A percentile compares a stretch with the other conserved stretches of the same genome.
Evolutionary conservation across 345 rosid genomes (phyloP).

Genomic region (Nasturtium officinale): DNA sequence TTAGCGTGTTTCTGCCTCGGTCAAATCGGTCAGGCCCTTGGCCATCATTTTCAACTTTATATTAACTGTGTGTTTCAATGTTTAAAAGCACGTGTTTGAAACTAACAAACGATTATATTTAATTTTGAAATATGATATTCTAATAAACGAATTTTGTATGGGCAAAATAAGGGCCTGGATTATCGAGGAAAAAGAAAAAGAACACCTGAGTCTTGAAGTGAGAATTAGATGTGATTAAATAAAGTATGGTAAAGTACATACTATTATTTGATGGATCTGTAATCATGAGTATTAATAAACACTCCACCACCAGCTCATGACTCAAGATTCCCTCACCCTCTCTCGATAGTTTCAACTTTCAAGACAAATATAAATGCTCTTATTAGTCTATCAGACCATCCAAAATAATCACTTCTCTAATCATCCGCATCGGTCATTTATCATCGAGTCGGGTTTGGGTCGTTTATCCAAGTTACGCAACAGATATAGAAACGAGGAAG

Average conservation of each 20-base stretch:
- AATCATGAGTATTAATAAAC: slow-evolving; percentile 4
- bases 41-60: slow-evolving; percentile 19
- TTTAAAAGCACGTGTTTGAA: slow-evolving; percentile 11
- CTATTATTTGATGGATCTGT: not conserved
- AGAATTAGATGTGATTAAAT: slow-evolving; percentile 26
- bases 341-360: slow-evolving; percentile 4
- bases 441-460: not conserved
- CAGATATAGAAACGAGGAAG: not conserved
- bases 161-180: slow-evolving; percentile 21
- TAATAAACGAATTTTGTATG: slow-evolving; percentile 25
- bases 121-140: not conserved
- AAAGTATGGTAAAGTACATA: slow-evolving; percentile 16
- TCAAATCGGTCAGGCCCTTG: slow-evolving; percentile 6
- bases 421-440: not conserved
- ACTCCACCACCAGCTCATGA: slow-evolving; percentile 15
- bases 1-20: slow-evolving; percentile 22
- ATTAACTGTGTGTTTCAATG: not conserved
- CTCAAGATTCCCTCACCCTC: slow-evolving; percentile 24
- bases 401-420: not conserved
- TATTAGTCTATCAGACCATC: not conserved
- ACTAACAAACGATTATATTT: not conserved
- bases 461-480: not conserved
- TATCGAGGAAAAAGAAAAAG: not conserved
- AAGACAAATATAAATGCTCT: not conserved
- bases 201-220: not conserved